phyloP scores from a whole-genome alignment of 176 grass and related monocot species.

The Carex cristatella region DNA sequence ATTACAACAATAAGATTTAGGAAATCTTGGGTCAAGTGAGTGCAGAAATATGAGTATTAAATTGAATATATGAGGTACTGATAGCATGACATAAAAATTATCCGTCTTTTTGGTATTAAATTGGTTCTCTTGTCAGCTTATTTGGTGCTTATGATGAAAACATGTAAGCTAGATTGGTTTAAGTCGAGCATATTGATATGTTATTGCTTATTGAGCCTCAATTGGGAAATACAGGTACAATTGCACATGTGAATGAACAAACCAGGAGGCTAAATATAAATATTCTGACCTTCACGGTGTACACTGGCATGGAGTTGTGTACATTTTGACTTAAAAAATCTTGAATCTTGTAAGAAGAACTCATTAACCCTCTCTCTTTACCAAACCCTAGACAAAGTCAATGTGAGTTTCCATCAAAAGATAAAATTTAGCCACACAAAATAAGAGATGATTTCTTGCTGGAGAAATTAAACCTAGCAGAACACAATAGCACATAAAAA shows the following conservation, averaged over 20 bases:
- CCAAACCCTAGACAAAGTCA: neutral
- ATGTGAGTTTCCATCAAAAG: neutral
- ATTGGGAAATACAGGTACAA: neutral
- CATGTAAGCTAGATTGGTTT: neutral
- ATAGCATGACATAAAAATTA: neutral
- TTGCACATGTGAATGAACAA: neutral
- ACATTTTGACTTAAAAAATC: conserved; percentile 23
- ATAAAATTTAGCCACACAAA: neutral
- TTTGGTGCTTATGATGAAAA: neutral
- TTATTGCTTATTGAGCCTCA: neutral
- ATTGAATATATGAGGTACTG: neutral
- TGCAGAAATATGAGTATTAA: neutral
- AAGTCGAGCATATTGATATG: neutral
- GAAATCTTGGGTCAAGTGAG: neutral
- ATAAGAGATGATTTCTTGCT: neutral
- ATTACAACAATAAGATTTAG: neutral
- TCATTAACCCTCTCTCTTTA: conserved; percentile 29
- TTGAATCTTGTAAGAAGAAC: conserved; percentile 21
- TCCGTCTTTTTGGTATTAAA: neutral
- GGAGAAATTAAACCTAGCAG: neutral
- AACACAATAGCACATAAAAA: neutral
- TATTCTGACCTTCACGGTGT: conserved; percentile 35
- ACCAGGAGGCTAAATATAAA: conserved; percentile 3
- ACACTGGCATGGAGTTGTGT: conserved; percentile 5
- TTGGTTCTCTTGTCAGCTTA: neutral